These are phyloP conservation scores for Lactarius sp. DNA, from an alignment of 768 basidiomycete species.

Conservation along the genomic window DNA sequence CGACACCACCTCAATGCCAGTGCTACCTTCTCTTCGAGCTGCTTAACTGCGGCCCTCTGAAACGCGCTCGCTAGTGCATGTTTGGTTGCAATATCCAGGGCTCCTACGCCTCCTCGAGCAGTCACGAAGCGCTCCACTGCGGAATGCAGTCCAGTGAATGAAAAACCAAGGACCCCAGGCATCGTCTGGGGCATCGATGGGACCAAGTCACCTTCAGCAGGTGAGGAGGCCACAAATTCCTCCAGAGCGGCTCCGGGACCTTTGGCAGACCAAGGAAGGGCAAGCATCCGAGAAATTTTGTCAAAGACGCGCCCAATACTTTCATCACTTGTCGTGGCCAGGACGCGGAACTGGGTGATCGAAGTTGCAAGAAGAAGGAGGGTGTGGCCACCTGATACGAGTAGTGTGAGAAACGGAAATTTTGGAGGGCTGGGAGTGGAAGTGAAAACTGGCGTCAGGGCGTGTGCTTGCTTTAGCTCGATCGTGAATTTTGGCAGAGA, in stretches of 20 bases:
- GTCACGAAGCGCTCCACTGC: constrained; percentile 56
- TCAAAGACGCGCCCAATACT: constrained; percentile 80
- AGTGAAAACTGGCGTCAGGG: constrained; percentile 32
- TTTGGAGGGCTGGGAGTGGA: constrained; percentile 37
- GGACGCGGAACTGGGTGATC: constrained; percentile 51
- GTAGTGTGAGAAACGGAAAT: constrained; percentile 85
- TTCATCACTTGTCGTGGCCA: constrained; percentile 72
- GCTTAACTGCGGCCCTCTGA: constrained; percentile 63
- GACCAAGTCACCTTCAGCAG: constrained; percentile 25
- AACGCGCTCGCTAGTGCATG: constrained; percentile 63
- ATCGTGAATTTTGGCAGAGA: constrained; percentile 11
- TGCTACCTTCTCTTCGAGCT: constrained; percentile 69
- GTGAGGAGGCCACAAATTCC: constrained; percentile 45
- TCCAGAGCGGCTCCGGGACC: constrained; percentile 85
- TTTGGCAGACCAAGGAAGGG: constrained; percentile 54
- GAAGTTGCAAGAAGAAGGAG: constrained; percentile 73
- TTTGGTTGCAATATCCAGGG: constrained; percentile 37
- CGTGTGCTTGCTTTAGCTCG: constrained; percentile 78
- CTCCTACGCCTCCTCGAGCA: constrained; percentile 36
- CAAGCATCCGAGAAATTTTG: constrained; percentile 69
- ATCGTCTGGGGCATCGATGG: constrained; percentile 44
- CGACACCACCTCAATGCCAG: constrained; percentile 47
- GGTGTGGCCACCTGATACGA: constrained; percentile 94
- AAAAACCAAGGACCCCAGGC: constrained; percentile 59
- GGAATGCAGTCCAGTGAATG: constrained; percentile 74